A percentile compares a stretch with the other conserved stretches of the same genome.
Conservation (phyloP, 768 basidiomycete genomes). For the Russula ochroleuca region DNA sequence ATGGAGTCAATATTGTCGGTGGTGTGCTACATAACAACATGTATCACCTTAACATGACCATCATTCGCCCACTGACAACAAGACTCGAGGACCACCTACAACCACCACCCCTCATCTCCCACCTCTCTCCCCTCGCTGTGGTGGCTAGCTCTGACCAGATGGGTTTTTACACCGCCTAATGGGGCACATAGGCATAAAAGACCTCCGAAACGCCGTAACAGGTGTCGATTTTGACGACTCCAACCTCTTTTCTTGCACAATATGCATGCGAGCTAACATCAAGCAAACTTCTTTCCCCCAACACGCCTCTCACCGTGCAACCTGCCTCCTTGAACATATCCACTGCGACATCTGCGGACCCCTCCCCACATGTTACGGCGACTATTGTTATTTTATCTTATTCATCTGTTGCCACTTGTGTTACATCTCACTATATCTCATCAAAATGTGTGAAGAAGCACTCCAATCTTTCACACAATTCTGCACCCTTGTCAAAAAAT, state of each 20-base stretch:
- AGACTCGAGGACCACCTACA: no score
- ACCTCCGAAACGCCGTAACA: not conserved
- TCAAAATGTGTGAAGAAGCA: not conserved
- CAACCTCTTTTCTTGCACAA: rapidly evolving
- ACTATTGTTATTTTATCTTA: not conserved
- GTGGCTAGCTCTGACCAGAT: no score
- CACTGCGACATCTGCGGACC: not conserved
- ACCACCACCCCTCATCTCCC: no score
- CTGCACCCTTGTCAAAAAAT: not conserved
- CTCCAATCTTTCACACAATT: not conserved
- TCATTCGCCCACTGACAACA: no score
- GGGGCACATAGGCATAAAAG: not conserved
- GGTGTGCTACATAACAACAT: no score
- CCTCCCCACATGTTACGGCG: not conserved
- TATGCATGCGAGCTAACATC: not conserved
- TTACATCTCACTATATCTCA: not conserved
- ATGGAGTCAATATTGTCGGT: not conserved
- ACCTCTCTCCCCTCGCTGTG: no score
- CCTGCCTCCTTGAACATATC: not conserved
- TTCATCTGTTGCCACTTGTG: not conserved
- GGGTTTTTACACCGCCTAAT: not conserved
- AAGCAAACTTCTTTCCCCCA: not conserved
- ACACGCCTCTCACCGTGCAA: rapidly evolving
- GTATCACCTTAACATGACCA: no score
- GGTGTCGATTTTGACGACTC: not conserved